A percentile compares a stretch with the other conserved stretches of the same genome.
phyloP scores from a whole-genome alignment of 1,284 basidiomycete species.

The Ganoderma meredithae region DNA sequence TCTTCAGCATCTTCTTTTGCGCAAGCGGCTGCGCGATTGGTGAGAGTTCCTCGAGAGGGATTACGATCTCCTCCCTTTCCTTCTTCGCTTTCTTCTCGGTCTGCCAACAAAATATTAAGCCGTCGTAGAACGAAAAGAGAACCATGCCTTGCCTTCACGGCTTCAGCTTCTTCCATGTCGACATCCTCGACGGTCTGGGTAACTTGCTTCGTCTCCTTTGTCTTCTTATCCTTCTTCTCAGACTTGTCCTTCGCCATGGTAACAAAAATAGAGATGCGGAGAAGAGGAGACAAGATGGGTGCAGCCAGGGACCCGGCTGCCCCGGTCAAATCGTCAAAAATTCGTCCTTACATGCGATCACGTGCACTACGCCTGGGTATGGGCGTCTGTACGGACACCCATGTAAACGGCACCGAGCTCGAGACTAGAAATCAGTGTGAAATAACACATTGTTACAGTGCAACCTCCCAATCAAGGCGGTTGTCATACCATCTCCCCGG shows the following conservation, averaged over 20 bases:
- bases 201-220: conserved; percentile 51
- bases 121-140: neutral
- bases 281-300: neutral
- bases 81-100: conserved; percentile 63
- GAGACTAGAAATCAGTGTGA: too few relatives aligned
- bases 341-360: conserved; percentile 11
- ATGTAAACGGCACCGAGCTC: neutral
- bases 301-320: neutral
- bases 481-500: too few relatives aligned
- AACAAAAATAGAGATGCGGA: neutral
- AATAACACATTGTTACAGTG: too few relatives aligned
- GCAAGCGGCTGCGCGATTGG: conserved; percentile 92
- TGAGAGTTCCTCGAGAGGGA: conserved; percentile 84
- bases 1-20: conserved; percentile 91
- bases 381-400: neutral
- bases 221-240: conserved; percentile 73
- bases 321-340: neutral
- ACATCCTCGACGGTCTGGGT: conserved; percentile 53
- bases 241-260: conserved; percentile 74
- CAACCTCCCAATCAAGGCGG: too few relatives aligned
- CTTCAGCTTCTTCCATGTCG: conserved; percentile 58
- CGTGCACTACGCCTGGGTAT: neutral
- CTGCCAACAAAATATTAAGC: conserved; percentile 38
- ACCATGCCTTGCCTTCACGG: conserved; percentile 48
- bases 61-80: conserved; percentile 65